phyloP scores from a whole-genome alignment of 805 yeast species.

The Zygotorulaspora chibaensis region DNA sequence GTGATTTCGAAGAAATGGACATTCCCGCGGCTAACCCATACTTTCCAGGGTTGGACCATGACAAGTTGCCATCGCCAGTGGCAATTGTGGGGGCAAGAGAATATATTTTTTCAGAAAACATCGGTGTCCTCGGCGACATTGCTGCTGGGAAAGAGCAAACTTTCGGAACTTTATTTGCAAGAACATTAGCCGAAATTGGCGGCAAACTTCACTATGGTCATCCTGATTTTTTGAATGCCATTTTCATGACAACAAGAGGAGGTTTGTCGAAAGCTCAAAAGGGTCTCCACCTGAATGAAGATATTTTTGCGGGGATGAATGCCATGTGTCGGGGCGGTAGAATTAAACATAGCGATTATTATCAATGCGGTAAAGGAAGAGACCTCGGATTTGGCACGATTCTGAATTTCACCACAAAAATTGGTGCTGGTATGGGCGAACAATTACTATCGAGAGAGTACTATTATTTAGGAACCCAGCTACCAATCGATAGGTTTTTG shows the following conservation, averaged over 20 bases:
- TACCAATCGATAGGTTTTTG: slow-evolving; percentile 83
- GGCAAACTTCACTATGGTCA: slow-evolving; percentile 95
- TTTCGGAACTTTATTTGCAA: slow-evolving; percentile 90
- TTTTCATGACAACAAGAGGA: slow-evolving; percentile 92
- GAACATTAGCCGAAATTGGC: slow-evolving; percentile 90
- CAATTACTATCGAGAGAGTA: slow-evolving; percentile 89
- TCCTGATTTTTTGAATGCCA: slow-evolving; percentile 89
- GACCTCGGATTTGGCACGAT: slow-evolving; percentile 92
- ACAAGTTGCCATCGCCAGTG: slow-evolving; percentile 56
- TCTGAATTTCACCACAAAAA: slow-evolving; percentile 87
- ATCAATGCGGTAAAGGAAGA: slow-evolving; percentile 95
- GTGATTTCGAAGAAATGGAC: slow-evolving; percentile 84
- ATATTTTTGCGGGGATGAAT: slow-evolving; percentile 92
- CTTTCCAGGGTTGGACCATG: slow-evolving; percentile 52
- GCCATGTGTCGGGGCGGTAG: slow-evolving; percentile 88
- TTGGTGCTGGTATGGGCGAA: slow-evolving; percentile 99
- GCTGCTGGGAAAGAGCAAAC: slow-evolving; percentile 98
- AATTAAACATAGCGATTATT: slow-evolving; percentile 92
- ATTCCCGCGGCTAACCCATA: slow-evolving; percentile 49
- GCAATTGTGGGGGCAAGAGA: slow-evolving; percentile 96
- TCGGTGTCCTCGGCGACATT: slow-evolving; percentile 90
- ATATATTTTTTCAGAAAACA: slow-evolving; percentile 86
- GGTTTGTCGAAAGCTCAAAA: slow-evolving; percentile 94
- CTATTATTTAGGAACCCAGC: slow-evolving; percentile 81
- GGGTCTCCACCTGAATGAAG: slow-evolving; percentile 89